These are phyloP conservation scores for Stephania japonica DNA, from an alignment of 164 flowering plant genomes.

Conservation along the genomic window DNA sequence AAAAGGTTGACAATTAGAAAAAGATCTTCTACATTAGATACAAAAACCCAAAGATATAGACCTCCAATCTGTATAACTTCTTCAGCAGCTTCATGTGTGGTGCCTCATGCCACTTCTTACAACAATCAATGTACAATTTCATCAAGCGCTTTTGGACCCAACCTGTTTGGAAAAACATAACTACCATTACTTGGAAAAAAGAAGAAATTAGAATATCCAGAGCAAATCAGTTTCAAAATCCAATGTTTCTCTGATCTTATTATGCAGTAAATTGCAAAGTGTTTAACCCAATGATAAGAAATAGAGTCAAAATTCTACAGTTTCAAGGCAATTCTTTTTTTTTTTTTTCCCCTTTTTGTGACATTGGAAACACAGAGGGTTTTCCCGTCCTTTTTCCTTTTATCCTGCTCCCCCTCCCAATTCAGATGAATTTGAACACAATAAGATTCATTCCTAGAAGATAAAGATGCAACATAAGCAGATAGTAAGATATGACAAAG, in stretches of 20 bases:
- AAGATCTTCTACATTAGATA: neutral
- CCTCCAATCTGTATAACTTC: constrained; percentile 80
- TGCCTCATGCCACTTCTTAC: constrained; percentile 57
- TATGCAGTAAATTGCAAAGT: neutral
- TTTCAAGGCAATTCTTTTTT: neutral
- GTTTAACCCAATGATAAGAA: no score
- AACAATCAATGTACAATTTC: constrained; percentile 71
- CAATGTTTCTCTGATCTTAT: neutral
- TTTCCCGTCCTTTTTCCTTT: no score
- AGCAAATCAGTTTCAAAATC: neutral
- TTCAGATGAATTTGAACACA: no score
- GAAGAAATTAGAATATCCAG: neutral
- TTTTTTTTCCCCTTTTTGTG: neutral
- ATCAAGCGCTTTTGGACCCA: constrained; percentile 87
- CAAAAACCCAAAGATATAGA: constrained; percentile 15
- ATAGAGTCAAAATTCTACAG: neutral
- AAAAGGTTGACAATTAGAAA: neutral
- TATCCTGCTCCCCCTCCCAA: no score
- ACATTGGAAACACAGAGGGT: neutral
- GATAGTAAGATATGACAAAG: no score
- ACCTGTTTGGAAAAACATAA: constrained; percentile 30
- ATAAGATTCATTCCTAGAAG: no score
- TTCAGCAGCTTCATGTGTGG: constrained; percentile 74
- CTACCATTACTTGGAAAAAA: neutral
- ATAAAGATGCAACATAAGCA: no score